Conservation (phyloP, 202 grass and related monocot genomes). For the Zizania palustris region DNA sequence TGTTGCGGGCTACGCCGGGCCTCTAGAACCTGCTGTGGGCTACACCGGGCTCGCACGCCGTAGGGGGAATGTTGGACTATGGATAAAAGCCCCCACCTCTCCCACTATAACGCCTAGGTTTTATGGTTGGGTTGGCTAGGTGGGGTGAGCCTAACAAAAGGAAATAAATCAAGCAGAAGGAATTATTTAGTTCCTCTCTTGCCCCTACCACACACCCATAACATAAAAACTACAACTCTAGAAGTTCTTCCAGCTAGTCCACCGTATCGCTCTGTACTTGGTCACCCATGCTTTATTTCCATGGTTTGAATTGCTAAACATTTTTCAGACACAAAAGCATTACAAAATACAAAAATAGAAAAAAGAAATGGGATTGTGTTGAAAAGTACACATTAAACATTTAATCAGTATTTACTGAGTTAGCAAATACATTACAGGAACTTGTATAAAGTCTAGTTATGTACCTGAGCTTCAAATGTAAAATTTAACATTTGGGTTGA, state of each 20-base stretch:
- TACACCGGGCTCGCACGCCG: too few relatives aligned
- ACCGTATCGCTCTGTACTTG: background rate
- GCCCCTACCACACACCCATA: background rate
- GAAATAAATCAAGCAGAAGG: too few relatives aligned
- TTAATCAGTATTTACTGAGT: background rate
- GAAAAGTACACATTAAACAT: background rate
- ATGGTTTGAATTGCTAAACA: background rate
- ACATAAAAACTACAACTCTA: background rate
- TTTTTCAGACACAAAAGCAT: background rate
- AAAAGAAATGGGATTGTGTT: background rate
- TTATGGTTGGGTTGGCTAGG: too few relatives aligned
- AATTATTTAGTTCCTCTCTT: too few relatives aligned
- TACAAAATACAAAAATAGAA: background rate
- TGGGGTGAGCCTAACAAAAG: too few relatives aligned
- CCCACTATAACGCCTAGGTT: too few relatives aligned
- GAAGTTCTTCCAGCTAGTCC: background rate
- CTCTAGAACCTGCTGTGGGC: too few relatives aligned
- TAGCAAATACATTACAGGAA: background rate
- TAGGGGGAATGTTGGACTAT: too few relatives aligned
- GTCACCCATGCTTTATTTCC: background rate
- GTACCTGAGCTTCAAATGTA: slow-evolving; percentile 95
- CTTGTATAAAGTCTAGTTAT: slow-evolving; percentile 26
- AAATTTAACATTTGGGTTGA: slow-evolving; percentile 69
- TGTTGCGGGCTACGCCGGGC: too few relatives aligned
- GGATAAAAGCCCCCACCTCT: too few relatives aligned